Base-by-base conservation (phyloP, 495 filamentous ascomycete species). In the Neurospora sp. region DNA sequence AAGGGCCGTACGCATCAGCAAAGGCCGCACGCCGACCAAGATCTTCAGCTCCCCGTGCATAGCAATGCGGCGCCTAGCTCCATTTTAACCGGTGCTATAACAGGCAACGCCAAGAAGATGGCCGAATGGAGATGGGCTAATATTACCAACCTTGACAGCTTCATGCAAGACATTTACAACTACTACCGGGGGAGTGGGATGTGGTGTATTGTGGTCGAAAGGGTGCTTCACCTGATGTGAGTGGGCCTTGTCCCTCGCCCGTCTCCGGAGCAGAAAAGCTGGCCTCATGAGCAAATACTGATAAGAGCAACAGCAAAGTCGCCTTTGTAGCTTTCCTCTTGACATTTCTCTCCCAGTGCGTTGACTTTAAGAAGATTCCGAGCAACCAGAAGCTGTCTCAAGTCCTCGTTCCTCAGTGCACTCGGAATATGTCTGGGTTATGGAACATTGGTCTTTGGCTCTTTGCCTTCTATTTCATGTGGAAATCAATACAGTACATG, bases 121-220 rank as follows among this genome's bases (percentile, higher is more conserved):
- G 95, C 96, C 4, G 90, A 97, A 87, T 98, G 94, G 92, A 90
- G 91, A 78, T 99, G 96, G 94, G 92, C 92, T 72, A 98, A 97
- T 78, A 93, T 97, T 40, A 88, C 90, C 61, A 96, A 98, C 78
- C 83, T 99, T 73, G 96, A 99, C 80, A 91, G 90, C 73, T 98
- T 98, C 80, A 87, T 99, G 66, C 86, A 88, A 74, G 92, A 97
- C 71, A 95, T 98, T 35, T 99, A 98, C 80, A 86, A 90, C 53
- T 99, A 98, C 78, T 99, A 92, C 80, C 81, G 89, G 27, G 92
- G 92, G 0, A 89, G 91, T 74, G 96, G 96, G 8, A 91, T 97
- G 31, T 96, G 92, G 91, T 97, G 93, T 72, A 98, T 99, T 31
- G 66, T 94, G 35, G 83, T 96, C 44, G 88, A 88, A 69, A 87